These are phyloP conservation scores for Plasmodium inui DNA, from an alignment of 169 alveolate genomes.

Conservation along the genomic window DNA sequence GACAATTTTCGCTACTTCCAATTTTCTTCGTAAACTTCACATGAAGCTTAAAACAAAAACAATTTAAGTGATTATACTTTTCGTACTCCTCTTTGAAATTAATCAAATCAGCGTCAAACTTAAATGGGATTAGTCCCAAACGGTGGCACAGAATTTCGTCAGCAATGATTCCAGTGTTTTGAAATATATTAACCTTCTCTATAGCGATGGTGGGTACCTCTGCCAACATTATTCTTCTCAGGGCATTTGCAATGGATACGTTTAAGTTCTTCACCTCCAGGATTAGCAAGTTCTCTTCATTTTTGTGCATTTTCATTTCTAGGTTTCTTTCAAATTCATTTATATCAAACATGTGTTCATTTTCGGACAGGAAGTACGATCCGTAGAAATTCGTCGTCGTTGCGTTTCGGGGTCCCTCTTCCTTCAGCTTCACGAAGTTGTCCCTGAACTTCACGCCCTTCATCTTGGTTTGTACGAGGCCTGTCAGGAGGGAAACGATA, in stretches of 20 bases:
- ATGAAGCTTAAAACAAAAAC: slow-evolving; percentile 89
- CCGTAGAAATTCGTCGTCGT: slow-evolving; percentile 73
- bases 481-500: neutral
- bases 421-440: slow-evolving; percentile 26
- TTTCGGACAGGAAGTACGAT: slow-evolving; percentile 41
- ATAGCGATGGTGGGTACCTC: slow-evolving; percentile 98
- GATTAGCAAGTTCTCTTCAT: slow-evolving; percentile 77
- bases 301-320: slow-evolving; percentile 78
- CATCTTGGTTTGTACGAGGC: neutral
- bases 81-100: slow-evolving; percentile 85
- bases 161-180: slow-evolving; percentile 94
- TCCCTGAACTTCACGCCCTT: slow-evolving; percentile 27
- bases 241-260: slow-evolving; percentile 95
- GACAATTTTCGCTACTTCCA: slow-evolving; percentile 4
- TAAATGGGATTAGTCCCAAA: slow-evolving; percentile 97
- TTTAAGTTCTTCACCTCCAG: slow-evolving; percentile 91
- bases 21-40: slow-evolving; percentile 86
- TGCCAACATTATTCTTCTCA: slow-evolving; percentile 95
- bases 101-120: slow-evolving; percentile 94
- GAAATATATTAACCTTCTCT: slow-evolving; percentile 91
- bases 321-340: slow-evolving; percentile 70
- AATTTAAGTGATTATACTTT: slow-evolving; percentile 79
- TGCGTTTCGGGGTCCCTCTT: slow-evolving; percentile 72
- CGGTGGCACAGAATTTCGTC: slow-evolving; percentile 99
- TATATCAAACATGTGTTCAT: slow-evolving; percentile 49